A percentile compares a stretch with the other conserved stretches of the same genome.
These are phyloP conservation scores for Barnettozyma salicaria DNA, from an alignment of 805 yeast genomes.

Conservation along the genomic window DNA sequence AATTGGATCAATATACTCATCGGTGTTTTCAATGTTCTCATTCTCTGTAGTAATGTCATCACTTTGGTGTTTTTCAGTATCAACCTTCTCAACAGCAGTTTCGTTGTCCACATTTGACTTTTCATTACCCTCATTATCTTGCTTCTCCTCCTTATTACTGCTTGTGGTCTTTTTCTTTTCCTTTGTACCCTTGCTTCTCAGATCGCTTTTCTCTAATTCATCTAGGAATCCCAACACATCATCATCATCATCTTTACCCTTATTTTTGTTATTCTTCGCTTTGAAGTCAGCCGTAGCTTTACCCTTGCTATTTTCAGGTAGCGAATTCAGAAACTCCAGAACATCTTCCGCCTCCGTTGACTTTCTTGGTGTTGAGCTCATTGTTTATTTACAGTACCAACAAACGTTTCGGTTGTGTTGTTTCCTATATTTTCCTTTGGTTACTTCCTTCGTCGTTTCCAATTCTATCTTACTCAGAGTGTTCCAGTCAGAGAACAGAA, in stretches of 20 bases:
- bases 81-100: constrained; percentile 19
- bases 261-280: constrained; percentile 36
- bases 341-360: constrained; percentile 65
- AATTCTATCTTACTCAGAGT: no score
- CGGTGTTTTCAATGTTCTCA: constrained; percentile 14
- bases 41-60: constrained; percentile 10
- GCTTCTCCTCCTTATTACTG: constrained; percentile 13
- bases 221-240: constrained; percentile 45
- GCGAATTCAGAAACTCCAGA: constrained; percentile 70
- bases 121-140: constrained; percentile 16
- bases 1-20: constrained; percentile 49
- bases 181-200: constrained; percentile 17
- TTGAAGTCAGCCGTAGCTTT: constrained; percentile 21
- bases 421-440: background rate
- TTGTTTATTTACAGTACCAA: constrained; percentile 3
- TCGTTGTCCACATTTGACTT: constrained; percentile 17
- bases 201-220: constrained; percentile 49
- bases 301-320: constrained; percentile 51
- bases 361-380: constrained; percentile 26
- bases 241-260: constrained; percentile 24
- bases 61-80: constrained; percentile 16
- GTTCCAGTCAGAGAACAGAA: no score
- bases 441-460: no score
- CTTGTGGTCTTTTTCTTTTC: constrained; percentile 5
- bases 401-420: no score